A percentile compares a stretch with the other conserved stretches of the same genome.
phyloP scores from a whole-genome alignment of 2,329 filamentous ascomycete species.

The Colletotrichum paranaense region DNA sequence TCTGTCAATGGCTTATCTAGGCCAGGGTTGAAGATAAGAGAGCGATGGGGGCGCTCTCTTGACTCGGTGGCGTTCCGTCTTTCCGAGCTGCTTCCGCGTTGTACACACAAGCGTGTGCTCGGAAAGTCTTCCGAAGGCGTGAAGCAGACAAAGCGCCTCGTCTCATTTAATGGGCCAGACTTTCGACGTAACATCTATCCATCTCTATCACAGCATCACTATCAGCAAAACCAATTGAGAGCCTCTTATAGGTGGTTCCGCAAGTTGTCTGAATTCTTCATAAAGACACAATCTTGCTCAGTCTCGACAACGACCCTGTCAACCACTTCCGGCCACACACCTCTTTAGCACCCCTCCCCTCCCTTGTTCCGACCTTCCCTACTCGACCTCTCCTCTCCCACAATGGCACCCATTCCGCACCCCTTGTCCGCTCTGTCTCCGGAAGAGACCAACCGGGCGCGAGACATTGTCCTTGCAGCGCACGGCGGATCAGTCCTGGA shows the following conservation, averaged over 20 bases:
- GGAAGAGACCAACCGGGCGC: slow-evolving; percentile 47
- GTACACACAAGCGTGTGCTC: accelerated
- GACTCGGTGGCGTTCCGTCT: background rate
- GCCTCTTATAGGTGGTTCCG: background rate
- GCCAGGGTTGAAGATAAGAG: slow-evolving; percentile 30
- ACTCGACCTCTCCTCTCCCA: background rate
- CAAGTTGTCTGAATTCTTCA: slow-evolving; percentile 5
- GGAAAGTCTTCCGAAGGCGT: slow-evolving; percentile 9
- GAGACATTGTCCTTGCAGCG: slow-evolving; percentile 44
- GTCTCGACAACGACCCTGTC: background rate
- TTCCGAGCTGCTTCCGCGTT: slow-evolving; percentile 11
- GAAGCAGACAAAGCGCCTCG: background rate
- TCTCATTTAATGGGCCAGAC: slow-evolving; percentile 5
- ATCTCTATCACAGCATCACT: background rate
- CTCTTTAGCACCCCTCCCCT: background rate
- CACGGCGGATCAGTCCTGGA: slow-evolving; percentile 44
- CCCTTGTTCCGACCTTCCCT: slow-evolving; percentile 17
- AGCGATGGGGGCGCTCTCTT: background rate
- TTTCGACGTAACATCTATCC: background rate
- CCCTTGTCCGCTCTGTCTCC: slow-evolving; percentile 45
- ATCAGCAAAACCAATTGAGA: background rate
- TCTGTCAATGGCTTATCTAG: slow-evolving; percentile 2
- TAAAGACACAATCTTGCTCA: slow-evolving; percentile 9
- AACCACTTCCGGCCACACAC: background rate
- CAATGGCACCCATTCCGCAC: slow-evolving; percentile 41